phyloP scores from a whole-genome alignment of 306 rosid genomes.

The Chamaecrista fasciculata region DNA sequence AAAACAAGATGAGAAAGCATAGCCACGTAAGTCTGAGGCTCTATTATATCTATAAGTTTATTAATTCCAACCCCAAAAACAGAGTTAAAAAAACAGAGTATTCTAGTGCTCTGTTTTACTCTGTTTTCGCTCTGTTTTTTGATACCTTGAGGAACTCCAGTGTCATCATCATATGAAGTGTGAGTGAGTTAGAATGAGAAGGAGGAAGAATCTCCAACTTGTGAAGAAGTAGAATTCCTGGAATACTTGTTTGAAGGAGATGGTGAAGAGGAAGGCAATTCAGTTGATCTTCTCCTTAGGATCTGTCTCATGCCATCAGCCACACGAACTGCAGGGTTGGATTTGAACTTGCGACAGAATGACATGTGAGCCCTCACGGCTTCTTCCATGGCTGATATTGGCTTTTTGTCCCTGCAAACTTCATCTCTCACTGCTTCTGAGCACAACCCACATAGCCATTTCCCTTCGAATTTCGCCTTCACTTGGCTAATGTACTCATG shows the following conservation, averaged over 20 bases:
- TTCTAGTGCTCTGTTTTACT: conserved; percentile 12
- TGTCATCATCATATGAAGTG: too few relatives aligned
- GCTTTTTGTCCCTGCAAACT: conserved; percentile 55
- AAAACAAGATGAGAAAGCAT: conserved; percentile 33
- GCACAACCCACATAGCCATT: conserved; percentile 98
- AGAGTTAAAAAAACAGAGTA: conserved; percentile 28
- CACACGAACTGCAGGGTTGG: conserved; percentile 86
- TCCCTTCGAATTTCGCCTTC: conserved; percentile 73
- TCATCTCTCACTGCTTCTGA: conserved; percentile 98
- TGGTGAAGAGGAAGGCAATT: conserved; percentile 43
- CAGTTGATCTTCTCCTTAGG: conserved; percentile 81
- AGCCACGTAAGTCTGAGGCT: conserved; percentile 28
- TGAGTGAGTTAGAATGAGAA: conserved; percentile 44
- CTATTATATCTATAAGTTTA: conserved; percentile 27
- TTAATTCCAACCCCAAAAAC: conserved; percentile 26
- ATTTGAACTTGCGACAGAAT: conserved; percentile 81
- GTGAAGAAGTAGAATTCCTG: conserved; percentile 65
- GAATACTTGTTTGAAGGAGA: conserved; percentile 63
- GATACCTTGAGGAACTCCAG: too few relatives aligned
- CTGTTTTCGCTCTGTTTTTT: background rate
- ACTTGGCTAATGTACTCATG: conserved; percentile 71
- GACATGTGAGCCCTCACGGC: conserved; percentile 98
- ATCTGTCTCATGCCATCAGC: conserved; percentile 99
- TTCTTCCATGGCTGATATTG: conserved; percentile 67
- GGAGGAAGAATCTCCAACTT: conserved; percentile 71